Percentiles rank a stretch among this genome's conserved stretches.
Evolutionary conservation across 257 asterid species (phyloP).

Genomic region (Ilex aquifolium): DNA sequence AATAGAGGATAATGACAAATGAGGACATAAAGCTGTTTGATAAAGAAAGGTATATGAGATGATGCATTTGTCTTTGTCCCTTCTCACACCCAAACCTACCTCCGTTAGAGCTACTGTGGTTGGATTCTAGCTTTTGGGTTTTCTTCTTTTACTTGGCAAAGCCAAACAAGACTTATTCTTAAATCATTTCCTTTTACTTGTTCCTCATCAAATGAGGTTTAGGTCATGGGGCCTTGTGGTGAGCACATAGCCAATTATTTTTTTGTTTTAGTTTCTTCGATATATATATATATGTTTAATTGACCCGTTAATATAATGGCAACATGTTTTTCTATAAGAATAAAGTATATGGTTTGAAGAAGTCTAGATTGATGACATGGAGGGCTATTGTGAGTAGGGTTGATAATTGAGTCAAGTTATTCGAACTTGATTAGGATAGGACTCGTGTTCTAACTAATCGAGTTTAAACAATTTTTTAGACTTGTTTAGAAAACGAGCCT

Average conservation of each 20-base stretch:
- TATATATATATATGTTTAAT: too few relatives aligned
- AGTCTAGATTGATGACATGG: not conserved
- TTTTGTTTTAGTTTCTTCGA: too few relatives aligned
- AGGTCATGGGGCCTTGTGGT: conserved; percentile 1
- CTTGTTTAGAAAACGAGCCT: too few relatives aligned
- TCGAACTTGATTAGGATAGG: too few relatives aligned
- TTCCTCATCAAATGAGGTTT: conserved; percentile 5
- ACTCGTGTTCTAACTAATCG: too few relatives aligned
- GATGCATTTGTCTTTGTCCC: conserved; percentile 15
- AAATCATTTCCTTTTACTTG: not conserved
- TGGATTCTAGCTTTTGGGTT: conserved; percentile 20
- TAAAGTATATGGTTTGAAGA: not conserved
- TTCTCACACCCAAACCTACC: conserved; percentile 6
- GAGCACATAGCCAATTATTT: too few relatives aligned
- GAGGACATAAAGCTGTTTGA: conserved; percentile 38
- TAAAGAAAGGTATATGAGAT: conserved; percentile 23
- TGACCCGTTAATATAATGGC: too few relatives aligned
- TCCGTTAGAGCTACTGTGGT: not conserved
- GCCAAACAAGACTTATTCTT: not conserved
- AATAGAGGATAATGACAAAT: conserved; percentile 32
- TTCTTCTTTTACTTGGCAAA: not conserved
- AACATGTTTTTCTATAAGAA: not conserved
- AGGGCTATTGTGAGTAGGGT: not conserved
- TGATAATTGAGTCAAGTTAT: too few relatives aligned
- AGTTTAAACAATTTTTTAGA: too few relatives aligned